A percentile compares a stretch with the other conserved stretches of the same genome.
Evolutionary conservation across 2,329 filamentous ascomycete species (phyloP).

Genomic region (Colletotrichum orchidophilum): DNA sequence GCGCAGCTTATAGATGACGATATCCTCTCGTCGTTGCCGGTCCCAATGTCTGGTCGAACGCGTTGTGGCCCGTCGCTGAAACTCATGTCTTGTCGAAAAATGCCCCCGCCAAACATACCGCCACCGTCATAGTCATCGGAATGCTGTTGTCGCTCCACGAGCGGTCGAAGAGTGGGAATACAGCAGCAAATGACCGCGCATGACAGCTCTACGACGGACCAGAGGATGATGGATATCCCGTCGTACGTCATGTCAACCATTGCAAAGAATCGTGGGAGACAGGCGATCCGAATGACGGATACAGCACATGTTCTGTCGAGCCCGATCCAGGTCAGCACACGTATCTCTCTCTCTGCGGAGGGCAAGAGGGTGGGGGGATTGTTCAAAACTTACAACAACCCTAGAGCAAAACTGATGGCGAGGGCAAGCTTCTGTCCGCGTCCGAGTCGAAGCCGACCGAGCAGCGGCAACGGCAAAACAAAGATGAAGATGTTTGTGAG

Average conservation of each 20-base stretch:
- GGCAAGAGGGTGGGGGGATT: not conserved
- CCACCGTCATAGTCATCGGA: not conserved
- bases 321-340: not conserved
- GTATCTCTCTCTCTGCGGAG: too few relatives aligned
- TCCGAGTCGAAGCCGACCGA: constrained; percentile 17
- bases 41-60: too few relatives aligned
- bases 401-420: constrained; percentile 27
- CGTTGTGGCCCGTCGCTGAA: not conserved
- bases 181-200: constrained; percentile 51
- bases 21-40: not conserved
- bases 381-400: constrained; percentile 28
- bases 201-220: constrained; percentile 51
- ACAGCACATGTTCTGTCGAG: constrained; percentile 22
- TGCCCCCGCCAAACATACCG: not conserved
- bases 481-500: constrained; percentile 34
- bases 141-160: constrained; percentile 4
- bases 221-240: constrained; percentile 44
- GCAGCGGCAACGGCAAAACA: constrained; percentile 29
- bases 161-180: constrained; percentile 48
- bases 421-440: constrained; percentile 29
- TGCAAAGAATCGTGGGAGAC: constrained; percentile 39
- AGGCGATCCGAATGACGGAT: constrained; percentile 42
- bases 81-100: not conserved
- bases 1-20: constrained; percentile 15
- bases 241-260: constrained; percentile 45